Percentiles rank a stretch among this genome's conserved stretches.
phyloP scores from a whole-genome alignment of 768 basidiomycete species.

The Tulasnella sp. region DNA sequence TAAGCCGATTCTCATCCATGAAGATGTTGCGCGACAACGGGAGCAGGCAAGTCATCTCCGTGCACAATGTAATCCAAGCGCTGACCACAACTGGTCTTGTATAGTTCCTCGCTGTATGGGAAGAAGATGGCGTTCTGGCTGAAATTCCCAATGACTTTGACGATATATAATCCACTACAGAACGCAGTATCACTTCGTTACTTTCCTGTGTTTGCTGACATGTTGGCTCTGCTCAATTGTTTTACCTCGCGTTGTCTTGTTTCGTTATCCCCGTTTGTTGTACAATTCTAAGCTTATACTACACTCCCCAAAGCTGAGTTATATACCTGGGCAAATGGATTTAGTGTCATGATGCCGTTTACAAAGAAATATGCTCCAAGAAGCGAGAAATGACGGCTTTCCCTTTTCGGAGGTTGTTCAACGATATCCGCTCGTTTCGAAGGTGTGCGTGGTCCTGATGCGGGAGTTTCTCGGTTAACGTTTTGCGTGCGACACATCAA shows the following conservation, averaged over 20 bases:
- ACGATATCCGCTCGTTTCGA: constrained; percentile 82
- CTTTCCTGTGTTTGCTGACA: no score
- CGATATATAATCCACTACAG: no score
- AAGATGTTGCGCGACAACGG: constrained; percentile 55
- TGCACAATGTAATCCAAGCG: not conserved
- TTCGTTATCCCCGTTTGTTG: no score
- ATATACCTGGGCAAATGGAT: not conserved
- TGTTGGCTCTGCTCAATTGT: no score
- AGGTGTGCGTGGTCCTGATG: constrained; percentile 81
- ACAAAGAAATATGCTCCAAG: constrained; percentile 16
- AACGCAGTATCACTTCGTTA: no score
- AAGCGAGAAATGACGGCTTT: constrained; percentile 72
- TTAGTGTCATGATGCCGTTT: not conserved
- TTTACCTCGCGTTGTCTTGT: no score
- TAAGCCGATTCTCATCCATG: constrained; percentile 45
- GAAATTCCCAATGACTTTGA: constrained; percentile 11
- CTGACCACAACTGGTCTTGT: constrained; percentile 14
- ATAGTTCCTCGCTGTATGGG: constrained; percentile 72
- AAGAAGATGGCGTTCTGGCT: constrained; percentile 59
- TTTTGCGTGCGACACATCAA: not conserved
- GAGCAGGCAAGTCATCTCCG: constrained; percentile 28
- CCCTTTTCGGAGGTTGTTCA: constrained; percentile 68
- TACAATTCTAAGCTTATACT: no score
- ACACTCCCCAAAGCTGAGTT: not conserved
- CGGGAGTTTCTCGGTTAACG: not conserved